Conservation (phyloP, 495 filamentous ascomycete genomes). For the Penicillium tannophilum region DNA sequence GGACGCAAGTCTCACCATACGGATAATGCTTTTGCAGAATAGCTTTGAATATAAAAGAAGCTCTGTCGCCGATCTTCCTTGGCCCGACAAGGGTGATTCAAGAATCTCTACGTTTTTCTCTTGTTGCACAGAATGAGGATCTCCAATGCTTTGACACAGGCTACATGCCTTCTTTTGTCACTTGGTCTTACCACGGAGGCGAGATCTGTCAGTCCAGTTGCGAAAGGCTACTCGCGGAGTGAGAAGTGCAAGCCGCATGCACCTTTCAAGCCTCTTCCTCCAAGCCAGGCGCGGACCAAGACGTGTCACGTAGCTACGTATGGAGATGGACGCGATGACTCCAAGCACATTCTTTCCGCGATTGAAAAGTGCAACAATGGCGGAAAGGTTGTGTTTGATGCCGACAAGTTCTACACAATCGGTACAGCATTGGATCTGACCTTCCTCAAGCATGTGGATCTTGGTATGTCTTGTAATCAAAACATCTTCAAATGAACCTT, state of each 20-base stretch:
- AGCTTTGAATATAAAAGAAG: neutral
- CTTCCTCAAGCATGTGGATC: slow-evolving; percentile 63
- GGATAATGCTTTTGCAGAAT: neutral
- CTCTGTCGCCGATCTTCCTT: neutral
- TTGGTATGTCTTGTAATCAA: slow-evolving; percentile 35
- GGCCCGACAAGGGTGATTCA: neutral
- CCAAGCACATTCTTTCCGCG: slow-evolving; percentile 57
- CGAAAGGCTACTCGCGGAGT: slow-evolving; percentile 23
- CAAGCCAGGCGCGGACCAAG: slow-evolving; percentile 28
- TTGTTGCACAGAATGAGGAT: slow-evolving; percentile 32
- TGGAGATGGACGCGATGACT: slow-evolving; percentile 58
- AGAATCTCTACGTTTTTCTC: neutral
- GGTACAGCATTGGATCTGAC: slow-evolving; percentile 67
- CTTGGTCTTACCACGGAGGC: slow-evolving; percentile 27
- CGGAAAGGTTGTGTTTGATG: slow-evolving; percentile 63
- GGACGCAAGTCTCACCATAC: neutral
- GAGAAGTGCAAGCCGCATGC: slow-evolving; percentile 34
- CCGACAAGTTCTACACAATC: slow-evolving; percentile 57
- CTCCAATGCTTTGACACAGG: slow-evolving; percentile 30
- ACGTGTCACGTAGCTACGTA: slow-evolving; percentile 39
- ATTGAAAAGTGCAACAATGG: slow-evolving; percentile 67
- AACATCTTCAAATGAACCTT: neutral
- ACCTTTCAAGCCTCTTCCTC: slow-evolving; percentile 41
- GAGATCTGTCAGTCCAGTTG: slow-evolving; percentile 11
- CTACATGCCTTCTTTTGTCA: slow-evolving; percentile 25